Evolutionary conservation across 805 yeast genomes (phyloP).

Genomic region (Metschnikowia lunata): DNA sequence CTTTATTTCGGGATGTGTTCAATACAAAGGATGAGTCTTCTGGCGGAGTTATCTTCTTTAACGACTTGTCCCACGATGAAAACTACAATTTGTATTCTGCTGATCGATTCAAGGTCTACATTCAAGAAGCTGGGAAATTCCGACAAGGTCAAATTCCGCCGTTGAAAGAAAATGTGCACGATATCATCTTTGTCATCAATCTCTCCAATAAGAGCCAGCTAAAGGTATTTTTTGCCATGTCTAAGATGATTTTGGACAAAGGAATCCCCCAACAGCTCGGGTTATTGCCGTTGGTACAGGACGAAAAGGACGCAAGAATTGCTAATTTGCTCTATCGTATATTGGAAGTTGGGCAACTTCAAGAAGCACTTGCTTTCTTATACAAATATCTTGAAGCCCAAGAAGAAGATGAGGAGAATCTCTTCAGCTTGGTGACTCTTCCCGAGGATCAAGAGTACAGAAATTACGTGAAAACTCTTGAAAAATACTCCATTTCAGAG

Average conservation of each 20-base stretch:
- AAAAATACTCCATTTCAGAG: constrained; percentile 31
- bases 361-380: constrained; percentile 38
- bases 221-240: constrained; percentile 44
- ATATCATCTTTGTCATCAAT: constrained; percentile 64
- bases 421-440: constrained; percentile 19
- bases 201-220: constrained; percentile 51
- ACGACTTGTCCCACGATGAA: constrained; percentile 65
- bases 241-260: constrained; percentile 47
- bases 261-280: constrained; percentile 81
- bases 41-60: constrained; percentile 61
- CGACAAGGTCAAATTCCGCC: constrained; percentile 59
- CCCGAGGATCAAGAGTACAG: constrained; percentile 17
- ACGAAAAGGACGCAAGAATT: constrained; percentile 24
- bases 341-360: constrained; percentile 24
- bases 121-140: constrained; percentile 18
- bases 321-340: constrained; percentile 34
- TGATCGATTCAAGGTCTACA: constrained; percentile 44
- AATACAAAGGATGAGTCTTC: constrained; percentile 11
- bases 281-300: constrained; percentile 56
- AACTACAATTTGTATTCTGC: constrained; percentile 45
- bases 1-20: constrained; percentile 26
- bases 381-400: constrained; percentile 32
- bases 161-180: constrained; percentile 69
- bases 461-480: constrained; percentile 21
- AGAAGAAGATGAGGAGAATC: constrained; percentile 22